Base-by-base conservation (phyloP, 495 filamentous ascomycete genomes). In the Aspergillus sclerotiicarbonarius region DNA sequence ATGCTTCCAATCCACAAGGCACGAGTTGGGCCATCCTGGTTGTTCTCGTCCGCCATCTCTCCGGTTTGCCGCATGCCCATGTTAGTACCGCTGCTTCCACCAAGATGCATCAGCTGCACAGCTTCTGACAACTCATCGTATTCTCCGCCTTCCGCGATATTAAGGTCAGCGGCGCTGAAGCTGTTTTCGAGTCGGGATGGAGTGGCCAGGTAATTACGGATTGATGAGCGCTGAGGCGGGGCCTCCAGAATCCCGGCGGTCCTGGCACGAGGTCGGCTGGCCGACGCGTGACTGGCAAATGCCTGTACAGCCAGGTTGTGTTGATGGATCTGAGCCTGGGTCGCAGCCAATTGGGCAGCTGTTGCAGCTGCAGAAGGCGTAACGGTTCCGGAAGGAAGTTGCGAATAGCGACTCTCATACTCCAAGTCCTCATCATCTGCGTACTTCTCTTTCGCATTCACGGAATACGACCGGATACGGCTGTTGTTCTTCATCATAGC, bases 391-490 rank as follows among this genome's bases (percentile, higher is more conserved):
- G 88, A 88, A 51, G 87, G 89, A 53, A 76, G 68, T 51, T 81
- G 77, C 13, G 79, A 73, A 62, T 85, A 86, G 21, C 72, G 69
- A 57, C 63, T 75, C 52, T 79, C 77, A 56, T 91, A 86, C 41
- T 92, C 90, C 16, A 95, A 88, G 21, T 97, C 93, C 59, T 96
- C 91, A 56, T 96, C 92, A 66, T 89, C 87, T 0, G 89, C 94
- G 66, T 98, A 98, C 73, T 95, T 96, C 69, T 97, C 94, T 71
- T 95, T 97, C 41, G 95, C 94, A 71, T 98, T 98, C 48, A 98
- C 94, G 19, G 94, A 98, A 70, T 96, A 98, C 30, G 94, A 98
- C 16, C 94, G 86, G 73, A 97, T 91, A 46, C 94, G 83, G 71
- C 89, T 98, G 53, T 88, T 82, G 58, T 85, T 91, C 70, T 88